Conservation (phyloP, 176 grass and related monocot genomes). For the Musa beccarii region DNA sequence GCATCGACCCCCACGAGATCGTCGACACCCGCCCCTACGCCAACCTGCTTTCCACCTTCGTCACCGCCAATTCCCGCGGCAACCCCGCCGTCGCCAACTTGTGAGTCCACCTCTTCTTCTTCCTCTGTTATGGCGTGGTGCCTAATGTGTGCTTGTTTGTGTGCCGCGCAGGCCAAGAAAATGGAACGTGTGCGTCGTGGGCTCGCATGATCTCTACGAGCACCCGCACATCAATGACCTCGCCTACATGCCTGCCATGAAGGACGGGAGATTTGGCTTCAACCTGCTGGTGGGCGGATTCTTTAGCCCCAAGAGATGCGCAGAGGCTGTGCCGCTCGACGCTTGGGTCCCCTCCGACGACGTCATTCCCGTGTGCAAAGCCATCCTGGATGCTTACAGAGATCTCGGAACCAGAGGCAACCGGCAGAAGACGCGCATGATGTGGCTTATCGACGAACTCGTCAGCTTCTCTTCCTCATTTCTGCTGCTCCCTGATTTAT, state of each 20-base stretch:
- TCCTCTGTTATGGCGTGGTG: neutral
- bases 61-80: slow-evolving; percentile 64
- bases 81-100: slow-evolving; percentile 68
- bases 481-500: too few relatives aligned
- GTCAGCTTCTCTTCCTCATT: slow-evolving; percentile 22
- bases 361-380: slow-evolving; percentile 52
- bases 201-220: slow-evolving; percentile 79
- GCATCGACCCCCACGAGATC: slow-evolving; percentile 82
- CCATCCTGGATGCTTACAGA: slow-evolving; percentile 67
- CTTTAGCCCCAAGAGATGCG: slow-evolving; percentile 88
- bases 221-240: slow-evolving; percentile 95
- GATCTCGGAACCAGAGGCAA: slow-evolving; percentile 75
- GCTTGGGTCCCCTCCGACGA: slow-evolving; percentile 66
- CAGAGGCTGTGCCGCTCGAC: slow-evolving; percentile 72
- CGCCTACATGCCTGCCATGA: slow-evolving; percentile 74
- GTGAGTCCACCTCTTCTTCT: slow-evolving; percentile 19
- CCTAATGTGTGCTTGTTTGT: neutral
- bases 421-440: slow-evolving; percentile 88
- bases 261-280: slow-evolving; percentile 71
- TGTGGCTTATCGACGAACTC: slow-evolving; percentile 98
- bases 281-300: slow-evolving; percentile 88
- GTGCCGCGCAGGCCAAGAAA: slow-evolving; percentile 48
- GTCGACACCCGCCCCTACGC: slow-evolving; percentile 84
- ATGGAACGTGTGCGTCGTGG: slow-evolving; percentile 82
- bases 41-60: slow-evolving; percentile 70